Conservation (phyloP, 2,329 filamentous ascomycete species). For the Beauveria bassiana region DNA sequence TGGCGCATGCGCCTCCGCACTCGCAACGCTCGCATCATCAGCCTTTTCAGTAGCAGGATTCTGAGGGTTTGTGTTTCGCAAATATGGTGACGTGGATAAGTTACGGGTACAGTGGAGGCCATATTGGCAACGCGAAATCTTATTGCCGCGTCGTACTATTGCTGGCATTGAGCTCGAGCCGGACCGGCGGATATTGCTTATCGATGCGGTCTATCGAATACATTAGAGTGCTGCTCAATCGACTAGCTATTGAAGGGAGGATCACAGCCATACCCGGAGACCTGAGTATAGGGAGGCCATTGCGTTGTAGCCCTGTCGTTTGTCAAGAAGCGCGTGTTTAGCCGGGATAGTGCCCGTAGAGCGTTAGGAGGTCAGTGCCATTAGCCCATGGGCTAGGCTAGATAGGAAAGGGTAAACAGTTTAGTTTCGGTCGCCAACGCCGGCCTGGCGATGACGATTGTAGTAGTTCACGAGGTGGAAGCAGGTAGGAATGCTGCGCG, state of each 20-base stretch:
- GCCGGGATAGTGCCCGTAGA: background rate
- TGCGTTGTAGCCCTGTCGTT: background rate
- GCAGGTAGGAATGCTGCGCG: background rate
- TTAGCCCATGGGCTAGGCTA: background rate
- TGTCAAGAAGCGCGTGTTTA: background rate
- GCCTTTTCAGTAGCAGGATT: background rate
- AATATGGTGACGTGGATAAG: background rate
- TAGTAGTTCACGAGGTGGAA: background rate
- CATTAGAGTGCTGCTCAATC: background rate
- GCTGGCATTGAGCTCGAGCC: background rate
- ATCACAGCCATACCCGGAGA: background rate
- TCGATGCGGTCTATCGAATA: background rate
- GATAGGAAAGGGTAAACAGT: no score
- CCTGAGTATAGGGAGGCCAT: constrained; percentile 1
- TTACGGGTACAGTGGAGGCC: background rate
- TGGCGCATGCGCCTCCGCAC: background rate
- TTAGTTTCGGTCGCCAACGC: background rate
- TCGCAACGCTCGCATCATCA: background rate
- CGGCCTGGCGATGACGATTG: background rate
- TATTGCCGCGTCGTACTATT: background rate
- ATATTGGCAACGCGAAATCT: background rate
- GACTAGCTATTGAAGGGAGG: background rate
- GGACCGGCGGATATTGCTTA: background rate
- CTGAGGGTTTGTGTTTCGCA: background rate
- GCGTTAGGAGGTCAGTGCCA: background rate